These are phyloP conservation scores for Neurospora sp. DNA, from an alignment of 495 filamentous ascomycete species.

Conservation along the genomic window DNA sequence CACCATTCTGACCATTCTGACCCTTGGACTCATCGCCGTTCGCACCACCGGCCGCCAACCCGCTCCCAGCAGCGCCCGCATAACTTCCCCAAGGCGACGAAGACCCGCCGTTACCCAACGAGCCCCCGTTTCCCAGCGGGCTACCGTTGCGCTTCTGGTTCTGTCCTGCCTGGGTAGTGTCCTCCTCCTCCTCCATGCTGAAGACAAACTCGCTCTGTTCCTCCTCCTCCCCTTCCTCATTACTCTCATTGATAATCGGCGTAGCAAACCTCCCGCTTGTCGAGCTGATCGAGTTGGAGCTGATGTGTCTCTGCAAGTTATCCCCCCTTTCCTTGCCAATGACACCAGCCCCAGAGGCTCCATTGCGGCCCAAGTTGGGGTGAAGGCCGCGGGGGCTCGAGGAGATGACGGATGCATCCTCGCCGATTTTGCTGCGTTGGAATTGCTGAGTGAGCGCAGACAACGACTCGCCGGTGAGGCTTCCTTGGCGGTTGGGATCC, in stretches of 20 bases:
- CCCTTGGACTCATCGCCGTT: neutral
- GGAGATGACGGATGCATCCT: conserved; percentile 23
- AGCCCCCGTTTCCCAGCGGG: conserved; percentile 19
- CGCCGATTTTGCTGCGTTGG: conserved; percentile 40
- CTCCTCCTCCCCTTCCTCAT: conserved; percentile 34
- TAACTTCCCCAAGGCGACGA: conserved; percentile 6
- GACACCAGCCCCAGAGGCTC: conserved; percentile 11
- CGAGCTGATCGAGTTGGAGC: conserved; percentile 39
- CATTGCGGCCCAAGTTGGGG: conserved; percentile 21
- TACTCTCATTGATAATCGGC: conserved; percentile 36
- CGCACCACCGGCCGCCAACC: neutral
- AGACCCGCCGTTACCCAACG: conserved; percentile 24
- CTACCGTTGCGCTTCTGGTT: conserved; percentile 32
- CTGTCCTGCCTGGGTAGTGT: conserved; percentile 22
- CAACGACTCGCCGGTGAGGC: conserved; percentile 38
- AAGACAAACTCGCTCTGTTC: conserved; percentile 71
- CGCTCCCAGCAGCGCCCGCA: neutral
- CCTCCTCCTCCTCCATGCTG: conserved; percentile 68
- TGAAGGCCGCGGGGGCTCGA: conserved; percentile 28
- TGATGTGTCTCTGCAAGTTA: conserved; percentile 39
- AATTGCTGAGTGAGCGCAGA: conserved; percentile 66
- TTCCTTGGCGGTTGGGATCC: conserved; percentile 24
- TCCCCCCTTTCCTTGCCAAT: conserved; percentile 28
- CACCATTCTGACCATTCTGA: neutral
- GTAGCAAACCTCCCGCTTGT: conserved; percentile 44